A percentile compares a stretch with the other conserved stretches of the same genome.
These are phyloP conservation scores for Zasmidium citrigriseum DNA, from an alignment of 2,329 filamentous ascomycete species.

Conservation along the genomic window DNA sequence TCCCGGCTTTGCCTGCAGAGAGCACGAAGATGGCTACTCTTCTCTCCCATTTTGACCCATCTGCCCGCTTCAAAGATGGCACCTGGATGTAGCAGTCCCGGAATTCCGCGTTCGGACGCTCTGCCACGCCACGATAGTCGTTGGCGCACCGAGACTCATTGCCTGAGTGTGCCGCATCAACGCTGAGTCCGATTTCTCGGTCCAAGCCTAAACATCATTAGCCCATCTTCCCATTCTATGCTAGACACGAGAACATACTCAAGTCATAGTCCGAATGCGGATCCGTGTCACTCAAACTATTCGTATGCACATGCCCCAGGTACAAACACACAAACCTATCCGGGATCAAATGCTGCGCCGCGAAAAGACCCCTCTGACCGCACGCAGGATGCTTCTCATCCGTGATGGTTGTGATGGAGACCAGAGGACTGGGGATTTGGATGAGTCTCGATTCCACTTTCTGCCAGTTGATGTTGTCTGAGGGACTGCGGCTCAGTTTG, in stretches of 20 bases:
- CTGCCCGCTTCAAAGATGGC: constrained; percentile 38
- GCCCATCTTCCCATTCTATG: neutral
- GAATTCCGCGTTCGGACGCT: constrained; percentile 41
- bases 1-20: constrained; percentile 50
- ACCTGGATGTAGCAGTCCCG: constrained; percentile 40
- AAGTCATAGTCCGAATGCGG: constrained; percentile 53
- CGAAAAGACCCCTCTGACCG: constrained; percentile 51
- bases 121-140: constrained; percentile 53
- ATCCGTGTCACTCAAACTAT: constrained; percentile 45
- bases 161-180: constrained; percentile 51
- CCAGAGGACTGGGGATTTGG: constrained; percentile 36
- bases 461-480: constrained; percentile 25
- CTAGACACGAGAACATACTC: constrained; percentile 21
- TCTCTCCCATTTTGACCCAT: constrained; percentile 44
- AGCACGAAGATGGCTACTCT: constrained; percentile 55
- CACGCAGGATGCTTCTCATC: constrained; percentile 48
- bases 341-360: constrained; percentile 46
- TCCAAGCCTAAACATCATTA: constrained; percentile 37
- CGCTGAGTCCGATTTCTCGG: constrained; percentile 48
- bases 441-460: constrained; percentile 25
- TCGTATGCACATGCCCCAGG: constrained; percentile 50
- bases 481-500: constrained; percentile 27
- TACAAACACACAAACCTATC: constrained; percentile 53
- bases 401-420: constrained; percentile 46
- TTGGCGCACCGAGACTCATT: constrained; percentile 57